A percentile compares a stretch with the other conserved stretches of the same genome.
phyloP scores from a whole-genome alignment of 73 alveolate genomes.

The Uronychia binucleata region DNA sequence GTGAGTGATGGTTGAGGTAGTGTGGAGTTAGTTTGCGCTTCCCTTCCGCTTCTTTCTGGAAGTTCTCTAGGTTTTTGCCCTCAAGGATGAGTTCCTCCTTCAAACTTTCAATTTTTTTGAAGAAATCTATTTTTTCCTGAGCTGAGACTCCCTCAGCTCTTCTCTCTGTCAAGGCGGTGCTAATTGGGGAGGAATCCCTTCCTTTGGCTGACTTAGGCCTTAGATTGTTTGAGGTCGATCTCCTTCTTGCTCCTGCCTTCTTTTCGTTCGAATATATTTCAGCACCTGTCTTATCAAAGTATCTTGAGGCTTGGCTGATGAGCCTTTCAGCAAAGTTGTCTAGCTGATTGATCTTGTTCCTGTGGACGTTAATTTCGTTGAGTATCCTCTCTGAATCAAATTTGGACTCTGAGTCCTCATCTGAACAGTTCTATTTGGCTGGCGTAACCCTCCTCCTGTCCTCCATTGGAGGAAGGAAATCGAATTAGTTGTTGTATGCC shows the following conservation, averaged over 20 bases:
- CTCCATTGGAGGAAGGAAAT: neutral
- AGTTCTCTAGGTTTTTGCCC: neutral
- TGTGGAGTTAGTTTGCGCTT: neutral
- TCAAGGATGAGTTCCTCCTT: neutral
- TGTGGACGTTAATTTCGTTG: neutral
- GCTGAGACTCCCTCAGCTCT: neutral
- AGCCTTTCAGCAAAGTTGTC: neutral
- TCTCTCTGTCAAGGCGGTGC: neutral
- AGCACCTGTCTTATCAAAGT: neutral
- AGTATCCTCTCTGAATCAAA: neutral
- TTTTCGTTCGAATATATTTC: neutral
- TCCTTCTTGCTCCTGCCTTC: neutral
- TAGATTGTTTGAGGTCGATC: neutral
- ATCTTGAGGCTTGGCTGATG: neutral
- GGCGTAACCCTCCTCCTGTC: neutral
- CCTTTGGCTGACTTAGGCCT: neutral
- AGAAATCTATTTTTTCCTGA: neutral
- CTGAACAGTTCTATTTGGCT: neutral
- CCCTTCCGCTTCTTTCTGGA: neutral
- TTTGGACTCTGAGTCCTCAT: no score
- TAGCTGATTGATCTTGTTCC: neutral
- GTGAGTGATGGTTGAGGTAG: no score
- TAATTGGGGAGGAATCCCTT: neutral
- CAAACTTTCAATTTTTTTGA: neutral
- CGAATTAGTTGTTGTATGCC: no score